Conservation (phyloP, 805 yeast genomes). For the Candida manassasensis region DNA sequence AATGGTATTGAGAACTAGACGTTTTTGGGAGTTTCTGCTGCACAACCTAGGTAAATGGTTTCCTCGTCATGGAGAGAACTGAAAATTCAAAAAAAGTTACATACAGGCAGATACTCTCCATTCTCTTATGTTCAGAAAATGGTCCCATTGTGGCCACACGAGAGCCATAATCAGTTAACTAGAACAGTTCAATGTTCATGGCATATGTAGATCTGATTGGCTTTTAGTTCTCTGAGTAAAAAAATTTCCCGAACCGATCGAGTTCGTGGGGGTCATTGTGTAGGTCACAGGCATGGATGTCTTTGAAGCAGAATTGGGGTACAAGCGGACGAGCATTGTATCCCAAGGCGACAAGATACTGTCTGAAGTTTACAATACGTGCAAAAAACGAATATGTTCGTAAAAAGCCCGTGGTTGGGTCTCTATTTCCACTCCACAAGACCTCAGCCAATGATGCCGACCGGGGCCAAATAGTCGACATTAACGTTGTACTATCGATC, state of each 20-base stretch:
- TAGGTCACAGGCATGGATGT: conserved; percentile 37
- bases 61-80: too few relatives aligned
- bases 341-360: conserved; percentile 33
- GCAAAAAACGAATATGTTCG: conserved; percentile 27
- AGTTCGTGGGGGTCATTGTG: conserved; percentile 9
- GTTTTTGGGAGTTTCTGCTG: too few relatives aligned
- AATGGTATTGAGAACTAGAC: neutral
- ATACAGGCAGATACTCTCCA: too few relatives aligned
- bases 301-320: conserved; percentile 31
- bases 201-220: too few relatives aligned
- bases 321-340: conserved; percentile 29
- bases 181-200: too few relatives aligned
- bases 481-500: conserved; percentile 26
- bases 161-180: too few relatives aligned
- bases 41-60: too few relatives aligned
- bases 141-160: too few relatives aligned
- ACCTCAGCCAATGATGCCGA: conserved; percentile 38
- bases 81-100: too few relatives aligned
- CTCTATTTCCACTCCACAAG: conserved; percentile 39
- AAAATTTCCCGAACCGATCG: conserved; percentile 5
- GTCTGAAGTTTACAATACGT: conserved; percentile 35
- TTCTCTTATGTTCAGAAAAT: too few relatives aligned
- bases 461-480: conserved; percentile 35
- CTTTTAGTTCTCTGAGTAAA: neutral
- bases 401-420: conserved; percentile 19